Percentiles rank a stretch among this genome's conserved stretches.
Evolutionary conservation across 306 rosid species (phyloP).

Genomic region (Glycyrrhiza uralensis): DNA sequence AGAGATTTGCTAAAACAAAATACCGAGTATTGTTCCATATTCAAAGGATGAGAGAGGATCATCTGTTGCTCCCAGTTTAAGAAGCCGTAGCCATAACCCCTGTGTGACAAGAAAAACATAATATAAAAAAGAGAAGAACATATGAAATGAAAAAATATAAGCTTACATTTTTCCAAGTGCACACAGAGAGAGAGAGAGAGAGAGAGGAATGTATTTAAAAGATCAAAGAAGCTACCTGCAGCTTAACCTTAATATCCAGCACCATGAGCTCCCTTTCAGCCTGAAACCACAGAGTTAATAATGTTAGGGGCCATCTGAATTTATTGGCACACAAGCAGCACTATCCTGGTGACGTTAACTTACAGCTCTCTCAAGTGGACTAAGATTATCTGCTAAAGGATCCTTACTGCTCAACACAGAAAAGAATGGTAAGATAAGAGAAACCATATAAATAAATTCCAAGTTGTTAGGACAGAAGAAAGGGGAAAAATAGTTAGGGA

Average conservation of each 20-base stretch:
- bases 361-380: constrained; percentile 95
- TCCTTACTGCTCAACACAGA: constrained; percentile 65
- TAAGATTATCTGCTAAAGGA: constrained; percentile 64
- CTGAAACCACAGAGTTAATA: constrained; percentile 44
- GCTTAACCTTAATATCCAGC: constrained; percentile 93
- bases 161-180: background rate
- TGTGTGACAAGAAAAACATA: constrained; percentile 35
- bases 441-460: constrained; percentile 1
- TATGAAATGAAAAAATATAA: background rate
- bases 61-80: constrained; percentile 87
- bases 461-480: background rate
- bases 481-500: background rate
- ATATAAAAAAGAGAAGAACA: background rate
- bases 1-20: constrained; percentile 17
- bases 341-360: constrained; percentile 36
- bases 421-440: constrained; percentile 45
- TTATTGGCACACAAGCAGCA: constrained; percentile 22
- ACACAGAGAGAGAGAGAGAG: background rate
- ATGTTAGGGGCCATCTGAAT: constrained; percentile 12
- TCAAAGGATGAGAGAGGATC: constrained; percentile 99
- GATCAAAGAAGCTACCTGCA: constrained; percentile 64
- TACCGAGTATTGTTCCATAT: constrained; percentile 99
- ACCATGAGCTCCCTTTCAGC: constrained; percentile 99
- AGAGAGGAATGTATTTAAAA: constrained; percentile 1
- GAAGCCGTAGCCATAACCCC: constrained; percentile 99